Conservation (phyloP, 2,329 filamentous ascomycete genomes). For the Aspergillus arachidicola region DNA sequence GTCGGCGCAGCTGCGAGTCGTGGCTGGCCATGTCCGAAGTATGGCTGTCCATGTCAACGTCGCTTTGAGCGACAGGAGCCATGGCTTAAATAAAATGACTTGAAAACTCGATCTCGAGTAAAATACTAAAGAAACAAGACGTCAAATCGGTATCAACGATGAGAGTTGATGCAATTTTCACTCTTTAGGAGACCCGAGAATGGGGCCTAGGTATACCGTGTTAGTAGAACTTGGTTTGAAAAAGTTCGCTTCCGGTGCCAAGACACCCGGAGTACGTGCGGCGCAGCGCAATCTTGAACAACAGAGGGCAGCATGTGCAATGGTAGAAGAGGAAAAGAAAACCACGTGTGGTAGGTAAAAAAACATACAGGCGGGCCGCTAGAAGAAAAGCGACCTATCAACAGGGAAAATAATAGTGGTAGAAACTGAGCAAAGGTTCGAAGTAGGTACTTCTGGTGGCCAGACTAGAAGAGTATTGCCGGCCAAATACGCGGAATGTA, state of each 20-base stretch:
- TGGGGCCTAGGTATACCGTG: slow-evolving; percentile 30
- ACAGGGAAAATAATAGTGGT: background rate
- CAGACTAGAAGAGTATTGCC: background rate
- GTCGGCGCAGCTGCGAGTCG: slow-evolving; percentile 40
- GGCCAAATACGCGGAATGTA: slow-evolving; percentile 10
- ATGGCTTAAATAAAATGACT: slow-evolving; percentile 23
- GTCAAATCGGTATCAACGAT: background rate
- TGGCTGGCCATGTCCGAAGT: slow-evolving; percentile 41
- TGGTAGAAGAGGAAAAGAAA: slow-evolving; percentile 1
- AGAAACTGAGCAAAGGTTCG: slow-evolving; percentile 1
- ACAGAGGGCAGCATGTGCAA: slow-evolving; percentile 9
- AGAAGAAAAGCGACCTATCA: background rate
- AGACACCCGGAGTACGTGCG: slow-evolving; percentile 31
- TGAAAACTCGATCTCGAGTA: slow-evolving; percentile 1
- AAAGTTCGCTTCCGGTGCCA: slow-evolving; percentile 41
- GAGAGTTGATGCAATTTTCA: background rate
- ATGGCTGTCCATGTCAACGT: slow-evolving; percentile 39
- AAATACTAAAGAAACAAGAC: slow-evolving; percentile 4
- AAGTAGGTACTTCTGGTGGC: background rate
- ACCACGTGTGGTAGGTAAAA: background rate
- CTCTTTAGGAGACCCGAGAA: slow-evolving; percentile 11
- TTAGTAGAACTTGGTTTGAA: slow-evolving; percentile 29
- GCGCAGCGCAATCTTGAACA: slow-evolving; percentile 18
- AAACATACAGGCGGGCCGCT: background rate
- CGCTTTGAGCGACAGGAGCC: slow-evolving; percentile 36